Percentiles rank a stretch among this genome's conserved stretches.
phyloP scores from a whole-genome alignment of 1,139 yeast genomes.

The Saccharomyces hybrid region DNA sequence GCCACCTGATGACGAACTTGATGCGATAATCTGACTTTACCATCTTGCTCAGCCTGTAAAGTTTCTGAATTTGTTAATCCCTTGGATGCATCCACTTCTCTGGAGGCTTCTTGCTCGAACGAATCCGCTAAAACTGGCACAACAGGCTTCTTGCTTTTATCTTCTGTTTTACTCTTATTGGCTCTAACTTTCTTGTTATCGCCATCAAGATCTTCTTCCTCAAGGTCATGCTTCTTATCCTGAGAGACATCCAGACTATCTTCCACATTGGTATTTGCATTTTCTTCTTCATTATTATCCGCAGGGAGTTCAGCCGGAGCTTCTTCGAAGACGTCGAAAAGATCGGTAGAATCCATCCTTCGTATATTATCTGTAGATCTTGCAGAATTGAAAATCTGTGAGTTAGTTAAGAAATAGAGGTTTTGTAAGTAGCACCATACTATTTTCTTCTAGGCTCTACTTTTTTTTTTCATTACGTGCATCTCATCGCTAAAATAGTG shows the following conservation, averaged over 20 bases:
- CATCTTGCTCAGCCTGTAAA: conserved; percentile 34
- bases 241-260: conserved; percentile 6
- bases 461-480: neutral
- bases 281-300: conserved; percentile 15
- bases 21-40: conserved; percentile 69
- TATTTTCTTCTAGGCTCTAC: neutral
- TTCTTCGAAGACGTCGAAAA: conserved; percentile 65
- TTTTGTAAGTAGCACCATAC: neutral
- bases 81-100: conserved; percentile 74
- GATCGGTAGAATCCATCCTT: conserved; percentile 34
- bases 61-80: conserved; percentile 45
- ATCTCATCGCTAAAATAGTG: conserved; percentile 7
- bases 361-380: conserved; percentile 1
- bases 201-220: conserved; percentile 10
- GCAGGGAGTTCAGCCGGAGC: conserved; percentile 38
- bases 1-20: conserved; percentile 98
- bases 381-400: neutral
- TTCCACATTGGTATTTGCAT: conserved; percentile 9
- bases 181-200: conserved; percentile 20
- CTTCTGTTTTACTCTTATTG: conserved; percentile 32
- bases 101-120: conserved; percentile 82
- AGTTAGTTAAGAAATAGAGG: neutral
- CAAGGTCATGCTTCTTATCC: conserved; percentile 10
- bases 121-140: conserved; percentile 79
- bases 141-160: conserved; percentile 31